Conservation (phyloP, 2,329 filamentous ascomycete species). For the Bipolaris cookei region DNA sequence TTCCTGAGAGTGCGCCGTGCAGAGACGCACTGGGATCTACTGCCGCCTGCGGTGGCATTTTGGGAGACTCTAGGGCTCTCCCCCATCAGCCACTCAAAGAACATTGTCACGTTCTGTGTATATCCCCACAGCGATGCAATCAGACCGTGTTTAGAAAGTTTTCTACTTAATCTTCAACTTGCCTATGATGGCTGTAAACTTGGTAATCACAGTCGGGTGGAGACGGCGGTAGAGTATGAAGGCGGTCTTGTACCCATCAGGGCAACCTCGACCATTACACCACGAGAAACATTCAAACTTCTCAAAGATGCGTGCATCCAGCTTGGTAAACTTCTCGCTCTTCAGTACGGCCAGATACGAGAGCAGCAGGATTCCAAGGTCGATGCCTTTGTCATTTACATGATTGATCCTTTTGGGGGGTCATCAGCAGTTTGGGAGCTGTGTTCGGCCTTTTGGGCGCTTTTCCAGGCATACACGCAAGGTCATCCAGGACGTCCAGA, state of each 20-base stretch:
- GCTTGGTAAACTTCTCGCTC: constrained; percentile 51
- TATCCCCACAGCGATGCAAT: constrained; percentile 72
- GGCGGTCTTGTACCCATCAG: constrained; percentile 44
- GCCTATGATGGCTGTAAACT: constrained; percentile 77
- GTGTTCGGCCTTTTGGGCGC: constrained; percentile 74
- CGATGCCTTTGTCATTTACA: constrained; percentile 70
- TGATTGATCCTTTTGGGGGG: constrained; percentile 72
- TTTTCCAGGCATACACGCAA: constrained; percentile 69
- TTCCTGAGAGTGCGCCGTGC: constrained; percentile 75
- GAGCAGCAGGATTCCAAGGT: constrained; percentile 58
- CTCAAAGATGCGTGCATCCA: constrained; percentile 47
- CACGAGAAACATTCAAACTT: constrained; percentile 37
- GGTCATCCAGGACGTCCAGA: constrained; percentile 54
- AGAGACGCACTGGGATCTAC: constrained; percentile 72
- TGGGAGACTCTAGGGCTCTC: constrained; percentile 82
- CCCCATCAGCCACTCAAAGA: constrained; percentile 73
- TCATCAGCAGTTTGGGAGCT: constrained; percentile 68
- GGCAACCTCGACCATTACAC: constrained; percentile 21
- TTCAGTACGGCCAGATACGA: constrained; percentile 43
- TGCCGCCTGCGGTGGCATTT: constrained; percentile 76
- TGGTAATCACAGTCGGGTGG: constrained; percentile 64
- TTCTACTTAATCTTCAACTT: constrained; percentile 71
- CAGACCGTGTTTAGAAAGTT: constrained; percentile 64
- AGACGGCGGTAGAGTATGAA: constrained; percentile 47
- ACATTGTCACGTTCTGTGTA: constrained; percentile 73